A percentile compares a stretch with the other conserved stretches of the same genome.
Conservation (phyloP, 2,329 filamentous ascomycete species). For the Fusarium coicis region DNA sequence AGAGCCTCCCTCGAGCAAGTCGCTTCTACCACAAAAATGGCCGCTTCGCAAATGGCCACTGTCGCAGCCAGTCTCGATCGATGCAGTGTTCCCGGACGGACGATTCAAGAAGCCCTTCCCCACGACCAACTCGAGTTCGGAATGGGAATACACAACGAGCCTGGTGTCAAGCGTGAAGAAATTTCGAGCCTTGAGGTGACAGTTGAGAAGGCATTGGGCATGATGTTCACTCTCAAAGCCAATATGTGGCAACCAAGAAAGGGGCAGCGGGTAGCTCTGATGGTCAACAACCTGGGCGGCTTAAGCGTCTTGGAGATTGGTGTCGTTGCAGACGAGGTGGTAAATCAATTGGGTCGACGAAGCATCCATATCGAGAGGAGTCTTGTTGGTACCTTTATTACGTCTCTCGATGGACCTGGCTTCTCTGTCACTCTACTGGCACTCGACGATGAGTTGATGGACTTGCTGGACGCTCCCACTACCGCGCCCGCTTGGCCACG, state of each 20-base stretch:
- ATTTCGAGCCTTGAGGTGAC: conserved; percentile 29
- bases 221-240: conserved; percentile 38
- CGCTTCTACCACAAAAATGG: conserved; percentile 22
- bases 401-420: conserved; percentile 40
- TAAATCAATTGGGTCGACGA: conserved; percentile 20
- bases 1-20: conserved; percentile 36
- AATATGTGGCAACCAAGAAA: conserved; percentile 37
- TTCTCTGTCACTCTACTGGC: conserved; percentile 38
- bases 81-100: conserved; percentile 38
- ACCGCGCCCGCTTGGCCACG: conserved; percentile 41
- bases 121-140: conserved; percentile 38
- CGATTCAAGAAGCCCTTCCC: conserved; percentile 35
- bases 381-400: conserved; percentile 39
- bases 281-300: conserved; percentile 43
- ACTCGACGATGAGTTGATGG: conserved; percentile 36
- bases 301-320: conserved; percentile 39
- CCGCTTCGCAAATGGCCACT: conserved; percentile 41
- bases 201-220: conserved; percentile 31
- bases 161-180: conserved; percentile 38
- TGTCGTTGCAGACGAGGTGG: conserved; percentile 40
- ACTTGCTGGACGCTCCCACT: conserved; percentile 35
- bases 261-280: conserved; percentile 31
- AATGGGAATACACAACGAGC: conserved; percentile 45
- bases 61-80: conserved; percentile 41
- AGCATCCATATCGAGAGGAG: conserved; percentile 28